Percentiles rank a stretch among this genome's conserved stretches.
Evolutionary conservation across 202 grass and related monocot genomes (phyloP).

Genomic region (Carex arenaria): DNA sequence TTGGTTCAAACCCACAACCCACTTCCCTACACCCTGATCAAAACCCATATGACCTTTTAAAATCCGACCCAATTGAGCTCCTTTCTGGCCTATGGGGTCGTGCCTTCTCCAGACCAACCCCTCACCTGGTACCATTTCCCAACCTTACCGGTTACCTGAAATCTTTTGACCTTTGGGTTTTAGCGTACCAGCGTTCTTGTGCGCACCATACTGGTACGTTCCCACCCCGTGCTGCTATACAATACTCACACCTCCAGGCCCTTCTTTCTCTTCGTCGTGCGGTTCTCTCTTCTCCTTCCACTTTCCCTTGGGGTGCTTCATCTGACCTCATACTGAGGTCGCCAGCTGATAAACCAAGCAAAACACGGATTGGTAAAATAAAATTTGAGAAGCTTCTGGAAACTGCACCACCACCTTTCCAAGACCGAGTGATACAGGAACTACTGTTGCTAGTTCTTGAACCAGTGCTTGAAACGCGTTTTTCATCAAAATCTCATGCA

Average conservation of each 20-base stretch:
- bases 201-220: constrained; percentile 59
- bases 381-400: constrained; percentile 58
- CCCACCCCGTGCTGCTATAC: constrained; percentile 52
- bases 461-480: constrained; percentile 70
- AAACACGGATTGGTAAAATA: constrained; percentile 56
- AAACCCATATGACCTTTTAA: constrained; percentile 71
- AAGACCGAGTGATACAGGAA: constrained; percentile 88
- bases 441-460: constrained; percentile 79
- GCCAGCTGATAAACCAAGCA: constrained; percentile 60
- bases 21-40: constrained; percentile 24
- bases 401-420: constrained; percentile 54
- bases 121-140: constrained; percentile 34
- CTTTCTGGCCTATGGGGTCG: constrained; percentile 68
- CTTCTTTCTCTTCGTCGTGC: constrained; percentile 61
- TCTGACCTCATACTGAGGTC: constrained; percentile 67
- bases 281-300: constrained; percentile 46
- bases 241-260: constrained; percentile 54
- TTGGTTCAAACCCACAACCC: background rate
- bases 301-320: constrained; percentile 75
- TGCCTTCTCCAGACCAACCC: constrained; percentile 52
- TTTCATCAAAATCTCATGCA: constrained; percentile 80
- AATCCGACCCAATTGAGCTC: constrained; percentile 74
- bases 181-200: constrained; percentile 83
- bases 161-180: constrained; percentile 82
- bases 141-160: constrained; percentile 85